These are phyloP conservation scores for Aspergillus hancockii DNA, from an alignment of 495 filamentous ascomycete genomes.

Conservation along the genomic window DNA sequence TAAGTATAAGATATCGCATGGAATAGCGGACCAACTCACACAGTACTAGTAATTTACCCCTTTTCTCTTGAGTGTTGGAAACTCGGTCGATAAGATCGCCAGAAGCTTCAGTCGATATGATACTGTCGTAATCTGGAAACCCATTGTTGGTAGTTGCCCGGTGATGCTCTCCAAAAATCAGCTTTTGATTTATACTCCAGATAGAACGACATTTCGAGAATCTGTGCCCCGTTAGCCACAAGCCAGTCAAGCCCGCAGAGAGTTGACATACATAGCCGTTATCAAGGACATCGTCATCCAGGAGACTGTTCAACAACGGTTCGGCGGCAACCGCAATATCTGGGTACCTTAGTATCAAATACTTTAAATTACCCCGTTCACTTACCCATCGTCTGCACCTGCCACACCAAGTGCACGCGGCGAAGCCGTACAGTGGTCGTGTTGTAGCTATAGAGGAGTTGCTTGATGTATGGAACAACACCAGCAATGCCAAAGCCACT, in stretches of 20 bases:
- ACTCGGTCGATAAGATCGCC: constrained; percentile 22
- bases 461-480: constrained; percentile 31
- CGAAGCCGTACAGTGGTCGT: constrained; percentile 22
- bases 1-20: too few relatives aligned
- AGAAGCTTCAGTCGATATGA: constrained; percentile 20
- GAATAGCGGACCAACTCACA: constrained; percentile 8
- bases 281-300: constrained; percentile 27
- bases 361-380: not conserved
- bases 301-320: constrained; percentile 20
- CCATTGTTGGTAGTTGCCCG: constrained; percentile 21
- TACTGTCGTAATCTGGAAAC: constrained; percentile 18
- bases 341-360: too few relatives aligned
- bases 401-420: constrained; percentile 36
- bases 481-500: constrained; percentile 27
- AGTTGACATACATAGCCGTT: constrained; percentile 24
- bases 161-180: constrained; percentile 20
- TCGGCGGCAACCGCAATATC: too few relatives aligned
- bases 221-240: constrained; percentile 10
- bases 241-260: too few relatives aligned
- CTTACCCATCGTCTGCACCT: constrained; percentile 25
- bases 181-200: constrained; percentile 10
- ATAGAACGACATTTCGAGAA: constrained; percentile 25
- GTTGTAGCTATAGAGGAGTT: constrained; percentile 34
- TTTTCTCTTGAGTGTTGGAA: constrained; percentile 21
- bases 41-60: constrained; percentile 21